Evolutionary conservation across 352 stramenopile species (phyloP), one percentile per base, ranked within the genome.

Genomic region (Thraustochytrium sp.): DNA sequence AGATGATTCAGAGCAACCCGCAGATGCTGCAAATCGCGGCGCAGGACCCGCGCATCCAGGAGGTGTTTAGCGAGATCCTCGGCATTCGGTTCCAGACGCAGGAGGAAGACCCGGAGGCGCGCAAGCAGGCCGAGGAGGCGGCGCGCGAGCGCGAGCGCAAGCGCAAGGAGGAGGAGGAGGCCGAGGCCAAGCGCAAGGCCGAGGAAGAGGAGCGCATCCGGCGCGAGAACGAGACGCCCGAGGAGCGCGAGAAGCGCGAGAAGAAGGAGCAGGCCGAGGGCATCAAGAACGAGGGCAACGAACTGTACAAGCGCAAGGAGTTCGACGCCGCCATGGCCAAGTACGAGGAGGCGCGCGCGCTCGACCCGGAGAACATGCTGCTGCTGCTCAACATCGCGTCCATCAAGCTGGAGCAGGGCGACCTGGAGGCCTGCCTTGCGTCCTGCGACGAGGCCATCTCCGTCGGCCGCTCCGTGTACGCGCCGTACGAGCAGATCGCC

Each of bases 361-460:
- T 98, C 82, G 93, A 99, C 88, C 90, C 90, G 16, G 94, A 90
- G 62, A 98, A 98, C 89, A 98, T 99, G 88, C 93, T 94, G 40
- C 98, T 98, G 89, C 88, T 96, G 68, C 97, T 91, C 82, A 99
- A 99, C 89, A 95, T 98, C 85, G 95, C 96, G 18, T 96, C 97
- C 21, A 96, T 99, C 37, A 95, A 94, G 77, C 94, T 99, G 77
- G 97, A 98, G 74, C 92, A 95, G 88, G 97, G 96, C 83, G 91
- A 99, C 77, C 96, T 92, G 38, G 95, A 98, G 85, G 91, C 90
- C 63, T 98, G 95, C 85, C 97, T 98, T 65, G 90, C 91, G 34
- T 40, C 86, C 54, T 90, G 89, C 85, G 59, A 90, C 84, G 94
- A 98, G 85, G 95, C 96, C 2, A 94, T 99, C 31, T 92, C 98